Evolutionary conservation across 1,139 yeast species (phyloP), one percentile per base, ranked within the genome.

Genomic region (Hemisphaericaspora xylofermentans): DNA sequence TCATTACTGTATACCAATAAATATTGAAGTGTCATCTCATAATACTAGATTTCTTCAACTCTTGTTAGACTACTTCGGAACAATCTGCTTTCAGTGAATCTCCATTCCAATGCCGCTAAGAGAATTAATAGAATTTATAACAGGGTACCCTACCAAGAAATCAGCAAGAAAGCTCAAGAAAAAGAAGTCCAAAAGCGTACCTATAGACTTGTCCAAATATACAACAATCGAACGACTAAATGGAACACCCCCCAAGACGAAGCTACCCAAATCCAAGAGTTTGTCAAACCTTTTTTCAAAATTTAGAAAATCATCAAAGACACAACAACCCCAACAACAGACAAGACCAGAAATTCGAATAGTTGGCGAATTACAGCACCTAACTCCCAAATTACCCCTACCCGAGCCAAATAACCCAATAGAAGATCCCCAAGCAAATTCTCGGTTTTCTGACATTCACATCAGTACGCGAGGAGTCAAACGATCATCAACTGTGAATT

Each of bases 351-450:
- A 31, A 8, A 31, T 31, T 18, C 34, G 34, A 18, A 31, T 31
- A 31, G 34, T 31, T 9, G 34, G 25, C 4, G 16, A 31, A 18
- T 13, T 31, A n/a, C 34, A 31, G 10, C 34, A 31, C 19, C 25
- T 31, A 26, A 12, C 13, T 12, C 27, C 27, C 12, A 9, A 25
- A 5, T 7, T 9, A 9, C 27, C 6, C 4, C 27, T 5, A 25
- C 27, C 12, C 6, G n/a, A 12, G 13, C 27, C 9, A 21, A 21
- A 21, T 21, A 21, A 21, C 24, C 24, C 6, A 21, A 6, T 21
- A 9, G 24, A 21, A 21, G 8, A 21, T 9, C n/a, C n/a, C n/a
- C n/a, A n/a, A n/a, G n/a, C n/a, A n/a, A n/a, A n/a, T n/a, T n/a
- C n/a, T n/a, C n/a, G n/a, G n/a, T n/a, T n/a, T n/a, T n/a, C n/a